These are phyloP conservation scores for Grigorovia jiainica DNA, from an alignment of 805 yeast genomes.

Conservation along the genomic window DNA sequence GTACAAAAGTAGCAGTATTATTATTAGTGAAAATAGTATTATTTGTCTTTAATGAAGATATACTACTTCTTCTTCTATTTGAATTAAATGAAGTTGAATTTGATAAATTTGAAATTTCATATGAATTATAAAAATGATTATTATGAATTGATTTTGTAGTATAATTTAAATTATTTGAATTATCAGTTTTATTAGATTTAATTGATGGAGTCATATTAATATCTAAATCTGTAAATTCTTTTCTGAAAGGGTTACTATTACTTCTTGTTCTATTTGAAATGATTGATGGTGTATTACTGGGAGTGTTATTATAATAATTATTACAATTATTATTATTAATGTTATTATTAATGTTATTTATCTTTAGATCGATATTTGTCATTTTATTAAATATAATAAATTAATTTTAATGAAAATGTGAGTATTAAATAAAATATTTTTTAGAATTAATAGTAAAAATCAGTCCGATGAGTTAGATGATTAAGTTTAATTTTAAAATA, in stretches of 20 bases:
- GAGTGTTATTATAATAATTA: neutral
- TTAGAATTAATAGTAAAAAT: too few relatives aligned
- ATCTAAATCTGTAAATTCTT: neutral
- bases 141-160: too few relatives aligned
- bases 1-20: neutral
- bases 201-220: neutral
- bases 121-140: too few relatives aligned
- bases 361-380: neutral
- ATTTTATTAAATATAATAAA: too few relatives aligned
- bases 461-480: too few relatives aligned
- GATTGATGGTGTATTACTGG: neutral
- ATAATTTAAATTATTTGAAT: neutral
- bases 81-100: neutral
- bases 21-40: neutral
- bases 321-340: neutral
- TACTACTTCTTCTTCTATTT: neutral
- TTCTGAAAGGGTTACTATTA: neutral
- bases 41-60: neutral
- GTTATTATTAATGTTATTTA: neutral
- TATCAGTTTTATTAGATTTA: neutral
- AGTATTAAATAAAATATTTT: too few relatives aligned
- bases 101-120: neutral
- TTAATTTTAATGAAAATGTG: too few relatives aligned
- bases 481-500: too few relatives aligned
- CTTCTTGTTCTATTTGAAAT: neutral